A percentile compares a stretch with the other conserved stretches of the same genome.
These are phyloP conservation scores for Mycena rosella DNA, from an alignment of 768 basidiomycete genomes.

Conservation along the genomic window DNA sequence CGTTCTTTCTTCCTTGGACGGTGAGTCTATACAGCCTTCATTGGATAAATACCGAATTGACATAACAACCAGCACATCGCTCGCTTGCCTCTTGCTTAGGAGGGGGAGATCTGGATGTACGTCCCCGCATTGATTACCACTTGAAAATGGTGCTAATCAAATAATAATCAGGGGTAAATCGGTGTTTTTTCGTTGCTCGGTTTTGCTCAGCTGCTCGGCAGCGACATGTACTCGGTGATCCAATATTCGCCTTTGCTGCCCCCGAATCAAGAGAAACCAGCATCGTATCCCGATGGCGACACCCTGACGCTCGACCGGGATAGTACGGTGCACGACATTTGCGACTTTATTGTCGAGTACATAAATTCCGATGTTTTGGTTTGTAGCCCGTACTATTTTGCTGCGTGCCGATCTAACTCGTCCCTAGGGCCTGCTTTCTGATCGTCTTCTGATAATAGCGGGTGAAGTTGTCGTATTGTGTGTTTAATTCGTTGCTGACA, in stretches of 20 bases:
- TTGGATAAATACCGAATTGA: background rate
- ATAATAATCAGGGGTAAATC: slow-evolving; percentile 60
- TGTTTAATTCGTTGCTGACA: background rate
- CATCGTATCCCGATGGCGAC: slow-evolving; percentile 58
- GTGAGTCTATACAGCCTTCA: slow-evolving; percentile 55
- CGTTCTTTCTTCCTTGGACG: slow-evolving; percentile 66
- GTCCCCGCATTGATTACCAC: background rate
- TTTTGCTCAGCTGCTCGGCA: slow-evolving; percentile 41
- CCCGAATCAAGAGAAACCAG: slow-evolving; percentile 61
- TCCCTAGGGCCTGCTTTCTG: slow-evolving; percentile 74
- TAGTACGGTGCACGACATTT: slow-evolving; percentile 77
- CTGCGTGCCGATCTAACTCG: slow-evolving; percentile 1
- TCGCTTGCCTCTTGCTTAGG: slow-evolving; percentile 78
- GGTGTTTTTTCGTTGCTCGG: background rate
- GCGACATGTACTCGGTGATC: slow-evolving; percentile 77
- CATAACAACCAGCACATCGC: slow-evolving; percentile 58
- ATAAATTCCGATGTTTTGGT: slow-evolving; percentile 88
- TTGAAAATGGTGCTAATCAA: background rate
- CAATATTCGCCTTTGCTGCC: slow-evolving; percentile 68
- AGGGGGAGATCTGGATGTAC: slow-evolving; percentile 79
- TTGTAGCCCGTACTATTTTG: slow-evolving; percentile 35
- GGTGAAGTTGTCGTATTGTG: slow-evolving; percentile 54
- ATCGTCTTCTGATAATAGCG: slow-evolving; percentile 77
- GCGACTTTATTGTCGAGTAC: slow-evolving; percentile 86
- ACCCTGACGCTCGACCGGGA: slow-evolving; percentile 59